Evolutionary conservation across 331 rosid genomes (phyloP).

Genomic region (Prunus yedoensis): DNA sequence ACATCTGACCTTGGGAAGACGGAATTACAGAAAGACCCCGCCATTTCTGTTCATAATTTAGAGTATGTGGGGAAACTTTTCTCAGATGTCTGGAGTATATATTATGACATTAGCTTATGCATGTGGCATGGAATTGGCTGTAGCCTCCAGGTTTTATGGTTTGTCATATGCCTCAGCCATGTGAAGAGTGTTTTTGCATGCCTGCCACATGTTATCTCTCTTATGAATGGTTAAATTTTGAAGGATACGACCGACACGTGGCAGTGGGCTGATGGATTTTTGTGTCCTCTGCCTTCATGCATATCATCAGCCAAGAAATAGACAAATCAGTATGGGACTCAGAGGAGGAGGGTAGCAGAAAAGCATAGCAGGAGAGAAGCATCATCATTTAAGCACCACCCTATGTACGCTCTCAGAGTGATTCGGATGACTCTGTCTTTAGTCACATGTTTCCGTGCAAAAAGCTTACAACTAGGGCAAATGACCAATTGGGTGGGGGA

Average conservation of each 20-base stretch:
- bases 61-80: background rate
- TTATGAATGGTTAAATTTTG: background rate
- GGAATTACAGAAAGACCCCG: background rate
- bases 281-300: background rate
- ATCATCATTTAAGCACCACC: background rate
- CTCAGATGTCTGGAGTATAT: background rate
- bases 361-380: background rate
- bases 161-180: conserved; percentile 15
- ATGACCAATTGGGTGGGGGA: background rate
- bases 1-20: background rate
- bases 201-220: conserved; percentile 12
- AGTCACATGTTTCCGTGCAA: conserved; percentile 3
- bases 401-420: background rate
- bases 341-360: background rate
- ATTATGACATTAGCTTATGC: background rate
- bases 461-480: background rate
- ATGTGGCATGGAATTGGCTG: background rate
- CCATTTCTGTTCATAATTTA: background rate
- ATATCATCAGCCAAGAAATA: background rate
- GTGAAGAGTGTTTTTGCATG: conserved; percentile 14
- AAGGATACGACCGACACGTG: background rate
- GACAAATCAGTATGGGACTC: background rate
- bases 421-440: background rate
- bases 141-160: background rate
- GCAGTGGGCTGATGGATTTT: background rate